phyloP scores from a whole-genome alignment of 139 green algal genomes.

The Chlamydomonas incerta region DNA sequence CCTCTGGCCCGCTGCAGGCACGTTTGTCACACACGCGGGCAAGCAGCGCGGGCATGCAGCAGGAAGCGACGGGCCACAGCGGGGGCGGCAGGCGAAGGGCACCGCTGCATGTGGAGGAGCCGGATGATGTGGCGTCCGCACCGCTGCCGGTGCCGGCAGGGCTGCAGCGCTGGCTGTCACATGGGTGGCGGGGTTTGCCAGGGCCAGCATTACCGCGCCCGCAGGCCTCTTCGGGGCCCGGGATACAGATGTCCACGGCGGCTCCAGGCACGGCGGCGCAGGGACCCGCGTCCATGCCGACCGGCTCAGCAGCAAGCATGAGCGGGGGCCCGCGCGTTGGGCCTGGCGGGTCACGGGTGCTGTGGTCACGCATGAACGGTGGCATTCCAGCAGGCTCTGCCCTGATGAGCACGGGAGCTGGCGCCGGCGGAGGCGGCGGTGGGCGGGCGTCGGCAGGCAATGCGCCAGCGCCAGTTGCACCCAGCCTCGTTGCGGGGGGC shows the following conservation, averaged over 20 bases:
- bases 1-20: neutral
- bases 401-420: neutral
- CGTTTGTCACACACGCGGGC: neutral
- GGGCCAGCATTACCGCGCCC: neutral
- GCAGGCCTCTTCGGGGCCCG: neutral
- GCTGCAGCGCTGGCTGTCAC: constrained; percentile 21
- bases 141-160: neutral
- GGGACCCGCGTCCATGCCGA: neutral
- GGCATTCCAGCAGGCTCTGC: too few relatives aligned
- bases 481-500: neutral
- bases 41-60: neutral
- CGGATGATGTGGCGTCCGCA: neutral
- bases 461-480: neutral
- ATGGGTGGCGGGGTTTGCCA: constrained; percentile 15
- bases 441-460: neutral
- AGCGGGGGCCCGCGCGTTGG: neutral
- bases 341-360: neutral
- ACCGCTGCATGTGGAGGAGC: too few relatives aligned
- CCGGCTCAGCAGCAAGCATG: neutral
- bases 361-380: constrained; percentile 16
- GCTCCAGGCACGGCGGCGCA: neutral
- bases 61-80: neutral
- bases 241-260: neutral
- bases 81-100: too few relatives aligned
- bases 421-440: neutral